These are phyloP conservation scores for Synchytrium microbalum DNA, from an alignment of 371 early-diverging fungal genomes.

Conservation along the genomic window DNA sequence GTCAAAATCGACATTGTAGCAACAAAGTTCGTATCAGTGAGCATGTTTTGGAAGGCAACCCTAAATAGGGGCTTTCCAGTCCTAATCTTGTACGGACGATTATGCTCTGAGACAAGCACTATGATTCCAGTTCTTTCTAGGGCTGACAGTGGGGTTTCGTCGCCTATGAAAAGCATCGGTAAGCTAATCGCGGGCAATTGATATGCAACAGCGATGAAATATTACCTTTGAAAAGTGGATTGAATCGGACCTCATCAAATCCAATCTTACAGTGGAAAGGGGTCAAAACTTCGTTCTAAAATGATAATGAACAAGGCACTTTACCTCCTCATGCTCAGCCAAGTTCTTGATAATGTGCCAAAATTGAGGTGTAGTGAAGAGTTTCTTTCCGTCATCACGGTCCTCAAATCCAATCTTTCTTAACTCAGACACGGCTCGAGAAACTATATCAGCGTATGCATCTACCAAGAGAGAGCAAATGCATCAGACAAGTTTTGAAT, in stretches of 20 bases:
- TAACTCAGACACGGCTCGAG: slow-evolving; percentile 68
- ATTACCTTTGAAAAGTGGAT: slow-evolving; percentile 68
- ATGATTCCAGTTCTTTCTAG: slow-evolving; percentile 86
- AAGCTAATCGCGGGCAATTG: slow-evolving; percentile 64
- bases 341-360: slow-evolving; percentile 64
- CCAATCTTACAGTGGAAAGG: slow-evolving; percentile 17
- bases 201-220: too few relatives aligned
- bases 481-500: neutral
- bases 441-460: slow-evolving; percentile 73
- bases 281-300: too few relatives aligned
- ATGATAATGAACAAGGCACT: too few relatives aligned
- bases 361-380: slow-evolving; percentile 71
- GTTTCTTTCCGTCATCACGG: slow-evolving; percentile 42
- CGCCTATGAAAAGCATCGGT: slow-evolving; percentile 68
- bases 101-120: slow-evolving; percentile 48
- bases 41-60: slow-evolving; percentile 65
- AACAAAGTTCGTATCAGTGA: slow-evolving; percentile 57
- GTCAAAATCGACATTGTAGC: slow-evolving; percentile 74
- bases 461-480: slow-evolving; percentile 32
- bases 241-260: slow-evolving; percentile 71
- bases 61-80: slow-evolving; percentile 77
- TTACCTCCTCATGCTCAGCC: slow-evolving; percentile 46
- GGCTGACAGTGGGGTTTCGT: slow-evolving; percentile 65
- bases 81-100: slow-evolving; percentile 66
- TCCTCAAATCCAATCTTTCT: slow-evolving; percentile 76